These are phyloP conservation scores for Westerdykella aurantiaca DNA, from an alignment of 2,329 filamentous ascomycete species.

Conservation along the genomic window DNA sequence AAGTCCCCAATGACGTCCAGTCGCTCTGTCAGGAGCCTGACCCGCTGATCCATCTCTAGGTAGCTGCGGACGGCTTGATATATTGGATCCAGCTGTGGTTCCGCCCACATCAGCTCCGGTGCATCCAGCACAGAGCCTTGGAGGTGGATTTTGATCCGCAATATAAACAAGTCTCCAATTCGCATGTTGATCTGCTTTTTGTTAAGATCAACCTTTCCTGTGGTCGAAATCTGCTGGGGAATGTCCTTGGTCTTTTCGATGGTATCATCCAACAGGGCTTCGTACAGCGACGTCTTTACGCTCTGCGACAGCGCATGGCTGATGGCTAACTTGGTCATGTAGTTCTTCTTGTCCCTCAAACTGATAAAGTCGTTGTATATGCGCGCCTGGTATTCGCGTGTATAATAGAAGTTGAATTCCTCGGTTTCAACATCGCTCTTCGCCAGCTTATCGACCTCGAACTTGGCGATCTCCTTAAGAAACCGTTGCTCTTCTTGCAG, in stretches of 20 bases:
- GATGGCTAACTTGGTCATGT: constrained; percentile 97
- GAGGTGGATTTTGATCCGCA: constrained; percentile 95
- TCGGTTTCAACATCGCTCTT: constrained; percentile 90
- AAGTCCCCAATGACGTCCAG: constrained; percentile 91
- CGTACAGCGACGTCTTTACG: constrained; percentile 96
- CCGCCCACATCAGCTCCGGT: constrained; percentile 96
- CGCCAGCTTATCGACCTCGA: constrained; percentile 83
- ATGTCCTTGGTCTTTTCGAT: constrained; percentile 92
- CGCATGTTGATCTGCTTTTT: constrained; percentile 97
- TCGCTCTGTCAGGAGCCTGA: constrained; percentile 80
- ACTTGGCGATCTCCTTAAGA: constrained; percentile 88
- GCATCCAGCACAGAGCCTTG: constrained; percentile 96
- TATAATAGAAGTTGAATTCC: constrained; percentile 99
- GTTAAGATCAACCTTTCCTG: constrained; percentile 83
- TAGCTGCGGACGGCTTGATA: constrained; percentile 95
- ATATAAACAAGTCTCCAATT: constrained; percentile 95
- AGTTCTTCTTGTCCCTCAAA: constrained; percentile 85
- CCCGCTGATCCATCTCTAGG: constrained; percentile 95
- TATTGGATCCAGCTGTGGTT: constrained; percentile 91
- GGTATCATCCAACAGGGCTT: constrained; percentile 89
- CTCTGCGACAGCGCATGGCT: constrained; percentile 93
- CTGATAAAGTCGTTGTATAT: constrained; percentile 99
- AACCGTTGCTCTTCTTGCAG: constrained; percentile 84
- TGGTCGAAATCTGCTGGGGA: constrained; percentile 84
- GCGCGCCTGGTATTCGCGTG: constrained; percentile 90